phyloP scores from a whole-genome alignment of 331 rosid species.

The Quercus tomentella region DNA sequence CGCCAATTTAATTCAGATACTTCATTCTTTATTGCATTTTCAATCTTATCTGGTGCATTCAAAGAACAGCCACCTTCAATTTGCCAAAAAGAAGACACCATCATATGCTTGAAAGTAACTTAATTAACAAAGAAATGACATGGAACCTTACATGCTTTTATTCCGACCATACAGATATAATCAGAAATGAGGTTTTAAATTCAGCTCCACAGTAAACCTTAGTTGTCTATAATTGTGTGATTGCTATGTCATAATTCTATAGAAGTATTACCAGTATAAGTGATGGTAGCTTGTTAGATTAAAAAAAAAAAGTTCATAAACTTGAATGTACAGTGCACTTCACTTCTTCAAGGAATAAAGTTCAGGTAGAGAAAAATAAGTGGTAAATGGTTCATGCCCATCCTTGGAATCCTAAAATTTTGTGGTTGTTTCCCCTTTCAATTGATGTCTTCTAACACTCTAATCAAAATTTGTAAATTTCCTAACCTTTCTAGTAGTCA shows the following conservation, averaged over 20 bases:
- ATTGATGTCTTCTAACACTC: background rate
- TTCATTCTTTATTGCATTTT: background rate
- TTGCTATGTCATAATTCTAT: background rate
- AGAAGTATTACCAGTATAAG: background rate
- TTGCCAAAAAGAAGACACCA: background rate
- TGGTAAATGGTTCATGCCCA: background rate
- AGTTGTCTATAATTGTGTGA: background rate
- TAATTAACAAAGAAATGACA: background rate
- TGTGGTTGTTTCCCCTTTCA: background rate
- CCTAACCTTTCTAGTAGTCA: background rate
- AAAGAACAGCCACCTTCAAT: slow-evolving; percentile 12
- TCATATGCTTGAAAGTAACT: background rate
- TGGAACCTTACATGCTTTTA: background rate
- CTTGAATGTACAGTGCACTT: background rate
- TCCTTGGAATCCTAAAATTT: background rate
- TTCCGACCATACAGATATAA: background rate
- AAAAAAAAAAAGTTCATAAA: background rate
- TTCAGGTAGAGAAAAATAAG: background rate
- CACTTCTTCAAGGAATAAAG: background rate
- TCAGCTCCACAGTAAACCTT: background rate
- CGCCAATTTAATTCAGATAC: background rate
- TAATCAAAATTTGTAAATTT: background rate
- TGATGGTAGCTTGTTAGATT: background rate
- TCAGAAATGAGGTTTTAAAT: background rate
- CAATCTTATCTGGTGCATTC: background rate